These are phyloP conservation scores for Sanghuangporus weigelae DNA, from an alignment of 1,284 basidiomycete genomes.

Conservation along the genomic window DNA sequence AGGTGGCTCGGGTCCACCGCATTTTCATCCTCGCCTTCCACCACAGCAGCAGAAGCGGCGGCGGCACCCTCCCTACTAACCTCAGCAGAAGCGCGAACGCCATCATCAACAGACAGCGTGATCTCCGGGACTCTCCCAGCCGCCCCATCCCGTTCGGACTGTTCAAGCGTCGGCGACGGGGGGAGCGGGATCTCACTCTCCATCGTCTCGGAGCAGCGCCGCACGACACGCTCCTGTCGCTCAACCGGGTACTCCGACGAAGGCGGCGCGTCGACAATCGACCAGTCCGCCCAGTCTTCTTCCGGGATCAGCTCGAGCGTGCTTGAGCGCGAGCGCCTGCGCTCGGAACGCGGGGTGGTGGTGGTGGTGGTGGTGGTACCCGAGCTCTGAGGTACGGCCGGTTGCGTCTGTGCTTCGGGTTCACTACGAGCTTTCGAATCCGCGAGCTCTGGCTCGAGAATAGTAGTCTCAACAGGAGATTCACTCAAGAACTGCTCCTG, in stretches of 20 bases:
- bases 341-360: background rate
- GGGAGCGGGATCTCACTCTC: constrained; percentile 1
- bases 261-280: constrained; percentile 2
- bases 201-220: background rate
- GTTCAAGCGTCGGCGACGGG: background rate
- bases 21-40: background rate
- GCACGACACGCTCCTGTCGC: background rate
- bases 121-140: background rate
- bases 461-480: background rate
- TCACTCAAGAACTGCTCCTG: background rate
- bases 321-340: background rate
- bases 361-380: background rate
- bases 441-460: background rate
- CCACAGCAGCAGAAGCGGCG: background rate
- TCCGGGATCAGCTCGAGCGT: constrained; percentile 14
- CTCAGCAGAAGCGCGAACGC: background rate
- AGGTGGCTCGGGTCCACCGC: background rate
- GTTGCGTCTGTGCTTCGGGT: background rate
- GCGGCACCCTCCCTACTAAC: background rate
- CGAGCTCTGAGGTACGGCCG: background rate
- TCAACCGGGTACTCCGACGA: background rate
- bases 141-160: background rate
- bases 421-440: background rate
- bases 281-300: constrained; percentile 13
- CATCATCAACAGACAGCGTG: background rate